These are phyloP conservation scores for Diatrype stigma DNA, from an alignment of 2,329 filamentous ascomycete species.

Conservation along the genomic window DNA sequence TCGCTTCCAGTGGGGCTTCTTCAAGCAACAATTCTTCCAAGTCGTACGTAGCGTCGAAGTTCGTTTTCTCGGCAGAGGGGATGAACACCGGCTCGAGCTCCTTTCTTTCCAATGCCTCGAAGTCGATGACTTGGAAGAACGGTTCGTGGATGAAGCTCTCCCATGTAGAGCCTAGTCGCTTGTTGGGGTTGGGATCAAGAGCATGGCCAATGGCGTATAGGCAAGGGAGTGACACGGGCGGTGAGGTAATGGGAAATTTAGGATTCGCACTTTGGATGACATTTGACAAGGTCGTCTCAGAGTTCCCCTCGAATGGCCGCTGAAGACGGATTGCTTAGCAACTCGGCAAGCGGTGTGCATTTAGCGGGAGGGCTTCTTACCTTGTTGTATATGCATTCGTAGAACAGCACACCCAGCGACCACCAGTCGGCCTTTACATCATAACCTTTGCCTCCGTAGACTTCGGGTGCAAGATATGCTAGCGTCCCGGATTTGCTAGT, in stretches of 20 bases:
- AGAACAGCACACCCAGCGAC: constrained; percentile 97
- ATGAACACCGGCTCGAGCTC: constrained; percentile 87
- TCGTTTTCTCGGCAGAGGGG: constrained; percentile 95
- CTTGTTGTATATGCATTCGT: constrained; percentile 99
- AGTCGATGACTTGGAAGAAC: constrained; percentile 85
- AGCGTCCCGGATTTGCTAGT: constrained; percentile 96
- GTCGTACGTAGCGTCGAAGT: constrained; percentile 98
- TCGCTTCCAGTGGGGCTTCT: constrained; percentile 89
- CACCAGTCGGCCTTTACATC: constrained; percentile 94
- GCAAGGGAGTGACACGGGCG: constrained; percentile 83
- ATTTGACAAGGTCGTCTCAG: constrained; percentile 72
- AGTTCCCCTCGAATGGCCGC: constrained; percentile 90
- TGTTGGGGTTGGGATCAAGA: constrained; percentile 73
- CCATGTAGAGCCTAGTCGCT: constrained; percentile 82
- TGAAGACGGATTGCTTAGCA: constrained; percentile 37
- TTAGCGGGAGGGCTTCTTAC: constrained; percentile 40
- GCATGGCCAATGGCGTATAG: constrained; percentile 83
- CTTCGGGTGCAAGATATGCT: constrained; percentile 92
- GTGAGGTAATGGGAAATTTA: constrained; percentile 87
- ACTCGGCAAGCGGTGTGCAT: background rate
- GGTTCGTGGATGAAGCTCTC: constrained; percentile 81
- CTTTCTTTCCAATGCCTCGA: constrained; percentile 78
- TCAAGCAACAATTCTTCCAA: constrained; percentile 89
- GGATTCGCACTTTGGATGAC: constrained; percentile 79
- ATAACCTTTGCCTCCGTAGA: constrained; percentile 88